Conservation (phyloP, 2,329 filamentous ascomycete genomes). For the Penicillium janthinellum region DNA sequence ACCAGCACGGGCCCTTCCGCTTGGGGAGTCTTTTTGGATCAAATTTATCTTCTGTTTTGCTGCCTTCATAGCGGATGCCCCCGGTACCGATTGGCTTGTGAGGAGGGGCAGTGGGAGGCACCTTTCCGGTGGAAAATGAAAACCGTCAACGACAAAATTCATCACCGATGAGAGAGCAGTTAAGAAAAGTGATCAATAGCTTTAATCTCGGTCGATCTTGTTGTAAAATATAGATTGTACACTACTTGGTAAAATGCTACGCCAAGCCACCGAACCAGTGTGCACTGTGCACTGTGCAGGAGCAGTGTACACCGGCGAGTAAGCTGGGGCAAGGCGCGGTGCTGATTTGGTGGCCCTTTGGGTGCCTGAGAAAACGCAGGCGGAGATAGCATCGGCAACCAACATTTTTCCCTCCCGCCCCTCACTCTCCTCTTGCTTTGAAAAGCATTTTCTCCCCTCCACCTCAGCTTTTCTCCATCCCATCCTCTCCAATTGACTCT, state of each 20-base stretch:
- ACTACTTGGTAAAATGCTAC: too few species aligned
- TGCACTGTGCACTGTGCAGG: background rate
- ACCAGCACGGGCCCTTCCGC: slow-evolving; percentile 23
- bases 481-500: slow-evolving; percentile 19
- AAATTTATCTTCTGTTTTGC: slow-evolving; percentile 8
- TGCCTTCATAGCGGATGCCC: slow-evolving; percentile 9
- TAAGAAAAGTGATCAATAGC: too few species aligned
- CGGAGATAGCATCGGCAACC: slow-evolving; percentile 36
- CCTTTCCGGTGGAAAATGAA: background rate
- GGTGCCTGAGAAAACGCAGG: slow-evolving; percentile 13
- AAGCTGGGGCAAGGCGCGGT: background rate
- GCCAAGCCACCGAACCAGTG: background rate
- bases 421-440: slow-evolving; percentile 17
- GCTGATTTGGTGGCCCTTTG: background rate
- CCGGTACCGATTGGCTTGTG: slow-evolving; percentile 11
- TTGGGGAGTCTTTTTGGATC: background rate
- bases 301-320: slow-evolving; percentile 7
- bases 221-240: background rate
- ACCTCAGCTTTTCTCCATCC: slow-evolving; percentile 19
- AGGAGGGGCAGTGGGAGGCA: background rate
- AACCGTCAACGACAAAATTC: background rate
- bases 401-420: slow-evolving; percentile 42
- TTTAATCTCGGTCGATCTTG: too few species aligned
- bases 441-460: slow-evolving; percentile 15
- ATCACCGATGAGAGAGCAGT: too few species aligned